Evolutionary conservation across 2,329 filamentous ascomycete genomes (phyloP), one percentile per base, ranked within the genome.

Genomic region (Ambrosiella xylebori): DNA sequence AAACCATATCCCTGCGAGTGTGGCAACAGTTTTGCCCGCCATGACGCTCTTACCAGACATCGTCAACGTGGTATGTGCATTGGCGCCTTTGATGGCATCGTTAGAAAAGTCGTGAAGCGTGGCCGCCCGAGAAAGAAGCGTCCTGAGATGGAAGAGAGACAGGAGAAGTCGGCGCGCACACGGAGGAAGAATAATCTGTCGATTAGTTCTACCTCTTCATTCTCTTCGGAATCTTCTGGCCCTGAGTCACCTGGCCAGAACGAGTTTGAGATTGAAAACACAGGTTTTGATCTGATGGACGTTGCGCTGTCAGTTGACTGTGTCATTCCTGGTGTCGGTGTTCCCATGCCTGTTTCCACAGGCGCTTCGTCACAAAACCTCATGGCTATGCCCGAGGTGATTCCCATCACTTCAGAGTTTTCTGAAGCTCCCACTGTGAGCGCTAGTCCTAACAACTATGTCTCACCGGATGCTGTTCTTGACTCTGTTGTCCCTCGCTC

Each of bases 1-100:
- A 96, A 96, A 74, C 89, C 91, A 3, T 95, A 96, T 68, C 86
- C 88, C 51, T 98, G 93, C 71, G 83, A 88, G 62, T 98, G 93
- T 68, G 89, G 91, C 59, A 94, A 94, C 70, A 88, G 85, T 63
- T 98, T 98, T 68, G 91, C 91, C 39, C 82, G 93, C 59, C 91
- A 97, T 66, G 93, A 98, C 68, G 93, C 93, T 13, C 78, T 98
- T 57, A 97, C 93, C 19, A 81, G 93, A 58, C 93, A 98, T 68
- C 82, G 90, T 57, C 93, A 97, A 70, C 84, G 93, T 45, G 93
- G 91, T 57, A 95, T 96, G 87, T 98, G 93, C 70, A 85, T 93
- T 59, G 93, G 93, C 58, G 91, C 89, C 4, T 94, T 97, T 65
- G 88, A 95, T 62, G 90, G 90, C 44, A 73, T 79, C 12, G 77